Evolutionary conservation across 768 basidiomycete genomes (phyloP).

Genomic region (Pulveroboletus sp.): DNA sequence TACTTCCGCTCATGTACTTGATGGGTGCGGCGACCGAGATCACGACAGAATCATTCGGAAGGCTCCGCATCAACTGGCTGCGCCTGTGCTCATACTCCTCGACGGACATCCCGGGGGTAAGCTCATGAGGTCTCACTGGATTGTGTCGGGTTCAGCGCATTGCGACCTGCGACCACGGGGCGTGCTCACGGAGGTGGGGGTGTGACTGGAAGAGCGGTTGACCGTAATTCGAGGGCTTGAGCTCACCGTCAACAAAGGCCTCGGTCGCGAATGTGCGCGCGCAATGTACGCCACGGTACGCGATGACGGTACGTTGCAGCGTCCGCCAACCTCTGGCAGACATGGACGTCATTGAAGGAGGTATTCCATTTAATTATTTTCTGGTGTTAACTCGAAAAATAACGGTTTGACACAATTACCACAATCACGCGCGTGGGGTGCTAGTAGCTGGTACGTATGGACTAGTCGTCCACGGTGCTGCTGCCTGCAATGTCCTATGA

Average conservation of each 20-base stretch:
- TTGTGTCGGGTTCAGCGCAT: conserved; percentile 1
- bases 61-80: conserved; percentile 60
- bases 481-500: conserved; percentile 28
- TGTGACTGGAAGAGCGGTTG: conserved; percentile 79
- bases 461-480: conserved; percentile 14
- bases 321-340: conserved; percentile 16
- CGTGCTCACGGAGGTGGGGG: conserved; percentile 65
- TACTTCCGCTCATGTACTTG: conserved; percentile 83
- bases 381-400: neutral
- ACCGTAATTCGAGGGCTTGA: conserved; percentile 73
- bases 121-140: conserved; percentile 56
- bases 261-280: conserved; percentile 35
- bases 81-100: conserved; percentile 77
- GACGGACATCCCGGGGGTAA: conserved; percentile 77
- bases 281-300: neutral
- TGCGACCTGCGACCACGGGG: neutral
- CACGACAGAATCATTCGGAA: conserved; percentile 72
- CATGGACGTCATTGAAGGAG: conserved; percentile 14
- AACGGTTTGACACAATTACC: neutral
- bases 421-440: conserved; percentile 21
- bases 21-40: conserved; percentile 74
- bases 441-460: no score
- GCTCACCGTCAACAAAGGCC: conserved; percentile 20
- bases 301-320: conserved; percentile 6
- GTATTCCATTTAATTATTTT: conserved; percentile 2